phyloP scores from a whole-genome alignment of 2,329 filamentous ascomycete genomes.

The Hypoxylon sp. region DNA sequence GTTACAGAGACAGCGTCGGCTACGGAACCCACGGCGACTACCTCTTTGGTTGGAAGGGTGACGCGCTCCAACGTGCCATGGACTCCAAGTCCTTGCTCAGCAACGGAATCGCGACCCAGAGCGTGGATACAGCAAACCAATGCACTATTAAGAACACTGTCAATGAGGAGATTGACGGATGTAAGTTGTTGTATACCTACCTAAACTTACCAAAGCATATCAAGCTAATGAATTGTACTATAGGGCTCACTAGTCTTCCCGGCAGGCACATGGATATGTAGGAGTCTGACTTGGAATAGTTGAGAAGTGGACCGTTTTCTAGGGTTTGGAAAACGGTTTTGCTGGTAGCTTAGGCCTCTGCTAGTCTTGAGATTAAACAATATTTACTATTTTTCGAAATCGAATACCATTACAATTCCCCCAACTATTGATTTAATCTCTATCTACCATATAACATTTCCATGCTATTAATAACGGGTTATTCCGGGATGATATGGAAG shows the following conservation, averaged over 20 bases:
- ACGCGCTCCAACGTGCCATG: conserved; percentile 59
- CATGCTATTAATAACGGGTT: conserved; percentile 49
- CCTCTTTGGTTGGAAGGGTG: conserved; percentile 49
- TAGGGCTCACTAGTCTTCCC: conserved; percentile 43
- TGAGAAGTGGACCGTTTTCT: conserved; percentile 3
- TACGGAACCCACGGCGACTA: conserved; percentile 54
- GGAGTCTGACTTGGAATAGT: background rate
- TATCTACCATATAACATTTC: background rate
- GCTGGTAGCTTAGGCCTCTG: background rate
- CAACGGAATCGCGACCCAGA: conserved; percentile 51
- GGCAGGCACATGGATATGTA: conserved; percentile 41
- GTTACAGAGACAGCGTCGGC: conserved; percentile 48
- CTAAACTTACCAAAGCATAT: background rate
- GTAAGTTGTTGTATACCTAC: conserved; percentile 45
- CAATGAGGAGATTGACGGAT: conserved; percentile 52
- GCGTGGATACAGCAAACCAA: conserved; percentile 47
- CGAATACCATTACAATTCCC: background rate
- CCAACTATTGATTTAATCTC: background rate
- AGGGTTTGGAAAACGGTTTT: background rate
- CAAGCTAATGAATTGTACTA: conserved; percentile 18
- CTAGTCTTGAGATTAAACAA: conserved; percentile 19
- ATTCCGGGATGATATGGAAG: conserved; percentile 46
- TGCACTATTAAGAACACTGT: conserved; percentile 50
- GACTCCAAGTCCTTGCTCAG: conserved; percentile 56
- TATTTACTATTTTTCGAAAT: background rate